phyloP scores from a whole-genome alignment of 371 early-diverging fungal species.

The Rhizopus delemar region DNA sequence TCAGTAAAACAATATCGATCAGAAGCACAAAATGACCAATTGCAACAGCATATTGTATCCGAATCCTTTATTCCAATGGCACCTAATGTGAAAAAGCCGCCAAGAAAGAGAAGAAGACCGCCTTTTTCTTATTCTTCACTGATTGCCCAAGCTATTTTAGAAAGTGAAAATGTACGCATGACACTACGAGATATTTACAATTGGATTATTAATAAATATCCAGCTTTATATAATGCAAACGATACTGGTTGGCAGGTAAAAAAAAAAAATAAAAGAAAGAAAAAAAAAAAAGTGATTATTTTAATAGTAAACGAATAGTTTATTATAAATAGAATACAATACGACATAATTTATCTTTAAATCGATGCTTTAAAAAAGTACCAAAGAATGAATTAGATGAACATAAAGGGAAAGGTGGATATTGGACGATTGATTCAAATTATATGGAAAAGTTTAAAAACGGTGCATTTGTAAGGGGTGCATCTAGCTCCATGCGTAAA shows the following conservation, averaged over 20 bases:
- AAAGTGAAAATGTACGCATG: slow-evolving; percentile 57
- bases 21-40: slow-evolving; percentile 45
- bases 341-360: slow-evolving; percentile 79
- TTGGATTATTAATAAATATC: slow-evolving; percentile 72
- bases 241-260: slow-evolving; percentile 72
- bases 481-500: slow-evolving; percentile 20
- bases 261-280: background rate
- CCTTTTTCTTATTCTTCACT: slow-evolving; percentile 77
- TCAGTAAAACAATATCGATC: slow-evolving; percentile 45
- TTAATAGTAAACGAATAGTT: background rate
- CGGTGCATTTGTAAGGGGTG: slow-evolving; percentile 36
- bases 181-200: slow-evolving; percentile 72
- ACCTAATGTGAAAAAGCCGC: slow-evolving; percentile 44
- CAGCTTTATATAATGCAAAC: slow-evolving; percentile 67
- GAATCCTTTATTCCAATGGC: slow-evolving; percentile 53
- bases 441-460: slow-evolving; percentile 38
- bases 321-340: slow-evolving; percentile 65
- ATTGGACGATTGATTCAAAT: slow-evolving; percentile 58
- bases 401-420: slow-evolving; percentile 54
- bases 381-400: slow-evolving; percentile 51
- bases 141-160: slow-evolving; percentile 73
- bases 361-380: slow-evolving; percentile 71
- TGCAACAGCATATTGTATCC: slow-evolving; percentile 48
- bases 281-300: too few relatives aligned
- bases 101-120: slow-evolving; percentile 63